These are phyloP conservation scores for Thalassiosira oceanica DNA, from an alignment of 352 stramenopile genomes.

Conservation along the genomic window DNA sequence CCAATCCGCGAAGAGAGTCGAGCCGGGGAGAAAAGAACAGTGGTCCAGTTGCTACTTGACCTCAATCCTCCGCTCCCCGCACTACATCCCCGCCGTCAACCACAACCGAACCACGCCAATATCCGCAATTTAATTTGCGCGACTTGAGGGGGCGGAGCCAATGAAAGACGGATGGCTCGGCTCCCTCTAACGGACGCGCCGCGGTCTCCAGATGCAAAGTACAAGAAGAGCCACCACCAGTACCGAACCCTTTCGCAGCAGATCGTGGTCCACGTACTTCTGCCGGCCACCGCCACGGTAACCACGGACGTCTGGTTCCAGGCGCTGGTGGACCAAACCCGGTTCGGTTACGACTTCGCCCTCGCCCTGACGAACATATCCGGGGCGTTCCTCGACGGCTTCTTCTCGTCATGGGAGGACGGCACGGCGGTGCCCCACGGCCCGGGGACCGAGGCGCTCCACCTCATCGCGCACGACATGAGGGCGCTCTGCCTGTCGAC, in stretches of 20 bases:
- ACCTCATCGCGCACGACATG: conserved; percentile 27
- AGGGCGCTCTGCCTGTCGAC: conserved; percentile 30
- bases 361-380: conserved; percentile 27
- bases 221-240: conserved; percentile 3
- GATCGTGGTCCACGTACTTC: conserved; percentile 4
- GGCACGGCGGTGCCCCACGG: conserved; percentile 16
- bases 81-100: too few species aligned
- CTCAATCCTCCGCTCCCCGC: too few species aligned
- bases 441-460: conserved; percentile 30
- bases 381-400: conserved; percentile 45
- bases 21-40: too few species aligned
- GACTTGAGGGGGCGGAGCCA: too few species aligned
- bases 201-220: conserved; percentile 6
- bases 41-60: too few species aligned
- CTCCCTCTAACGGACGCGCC: too few species aligned
- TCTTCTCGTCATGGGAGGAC: conserved; percentile 32
- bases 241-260: not conserved
- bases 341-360: conserved; percentile 17
- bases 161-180: too few species aligned
- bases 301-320: conserved; percentile 30
- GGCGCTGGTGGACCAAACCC: conserved; percentile 4
- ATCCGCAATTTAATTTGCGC: too few species aligned
- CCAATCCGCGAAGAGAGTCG: too few species aligned
- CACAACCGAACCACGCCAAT: too few species aligned
- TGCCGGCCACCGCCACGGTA: conserved; percentile 20